Evolutionary conservation across 768 basidiomycete species (phyloP).

Genomic region (Mrakia blollopis): DNA sequence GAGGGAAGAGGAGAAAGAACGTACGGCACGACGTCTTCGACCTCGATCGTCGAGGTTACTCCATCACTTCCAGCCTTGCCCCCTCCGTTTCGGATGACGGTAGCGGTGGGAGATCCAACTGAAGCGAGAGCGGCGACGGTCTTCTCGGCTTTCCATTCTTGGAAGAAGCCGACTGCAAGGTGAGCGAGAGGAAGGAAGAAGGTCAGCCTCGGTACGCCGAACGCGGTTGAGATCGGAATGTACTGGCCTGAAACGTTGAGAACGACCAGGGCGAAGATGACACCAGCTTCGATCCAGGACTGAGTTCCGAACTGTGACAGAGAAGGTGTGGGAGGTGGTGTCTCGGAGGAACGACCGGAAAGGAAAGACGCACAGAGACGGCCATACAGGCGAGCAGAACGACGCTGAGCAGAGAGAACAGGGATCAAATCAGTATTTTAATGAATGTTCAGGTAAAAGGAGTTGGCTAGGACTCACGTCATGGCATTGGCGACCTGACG

Average conservation of each 20-base stretch:
- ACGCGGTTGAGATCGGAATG: too few relatives aligned
- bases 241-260: constrained; percentile 39
- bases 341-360: not conserved
- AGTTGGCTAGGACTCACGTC: constrained; percentile 34
- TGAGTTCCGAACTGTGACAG: constrained; percentile 31
- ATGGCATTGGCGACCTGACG: constrained; percentile 48
- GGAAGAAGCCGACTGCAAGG: constrained; percentile 39
- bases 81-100: constrained; percentile 40
- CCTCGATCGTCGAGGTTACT: constrained; percentile 35
- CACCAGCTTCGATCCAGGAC: constrained; percentile 34
- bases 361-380: constrained; percentile 50
- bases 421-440: not conserved
- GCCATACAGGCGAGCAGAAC: constrained; percentile 46
- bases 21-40: constrained; percentile 43
- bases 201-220: not conserved
- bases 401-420: constrained; percentile 9
- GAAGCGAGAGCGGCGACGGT: constrained; percentile 47
- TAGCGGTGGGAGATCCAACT: constrained; percentile 46
- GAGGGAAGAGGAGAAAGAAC: constrained; percentile 2
- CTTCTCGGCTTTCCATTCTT: constrained; percentile 47
- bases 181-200: not conserved
- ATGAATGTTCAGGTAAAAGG: not conserved
- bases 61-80: constrained; percentile 28
- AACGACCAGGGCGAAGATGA: constrained; percentile 45
- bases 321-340: not conserved